A percentile compares a stretch with the other conserved stretches of the same genome.
Evolutionary conservation across 2,329 filamentous ascomycete species (phyloP).

Genomic region (Dothideomycetidae sp.): DNA sequence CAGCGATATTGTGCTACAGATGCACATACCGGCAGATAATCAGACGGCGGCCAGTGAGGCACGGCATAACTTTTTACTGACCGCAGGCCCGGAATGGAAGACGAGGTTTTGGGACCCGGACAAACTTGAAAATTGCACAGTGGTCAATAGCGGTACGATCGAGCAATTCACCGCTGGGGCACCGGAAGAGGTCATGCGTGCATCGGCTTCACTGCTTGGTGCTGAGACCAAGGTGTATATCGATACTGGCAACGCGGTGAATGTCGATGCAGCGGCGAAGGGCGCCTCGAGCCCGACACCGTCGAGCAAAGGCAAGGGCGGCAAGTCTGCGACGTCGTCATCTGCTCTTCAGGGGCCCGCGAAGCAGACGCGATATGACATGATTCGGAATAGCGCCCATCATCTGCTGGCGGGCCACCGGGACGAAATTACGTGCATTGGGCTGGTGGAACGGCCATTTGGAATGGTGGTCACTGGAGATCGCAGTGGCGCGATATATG

Average conservation of each 20-base stretch:
- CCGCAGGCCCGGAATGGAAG: constrained; percentile 77
- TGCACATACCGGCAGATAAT: constrained; percentile 54
- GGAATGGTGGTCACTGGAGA: constrained; percentile 88
- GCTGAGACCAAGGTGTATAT: constrained; percentile 28
- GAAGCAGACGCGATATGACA: constrained; percentile 62
- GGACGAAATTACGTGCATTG: constrained; percentile 76
- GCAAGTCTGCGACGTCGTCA: constrained; percentile 8
- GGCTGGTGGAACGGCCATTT: constrained; percentile 77
- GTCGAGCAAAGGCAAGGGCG: constrained; percentile 23
- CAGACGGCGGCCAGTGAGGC: constrained; percentile 37
- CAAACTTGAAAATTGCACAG: constrained; percentile 59
- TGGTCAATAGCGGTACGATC: constrained; percentile 63
- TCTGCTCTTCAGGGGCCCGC: constrained; percentile 9
- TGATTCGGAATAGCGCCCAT: constrained; percentile 77
- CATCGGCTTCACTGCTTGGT: constrained; percentile 34
- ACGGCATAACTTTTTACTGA: constrained; percentile 70
- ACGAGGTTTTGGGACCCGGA: constrained; percentile 87
- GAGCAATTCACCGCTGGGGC: constrained; percentile 4
- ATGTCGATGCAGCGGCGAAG: constrained; percentile 10
- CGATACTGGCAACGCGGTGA: constrained; percentile 19
- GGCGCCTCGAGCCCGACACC: constrained; percentile 17
- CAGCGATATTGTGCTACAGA: constrained; percentile 58
- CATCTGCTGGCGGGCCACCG: constrained; percentile 73
- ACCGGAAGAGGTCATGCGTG: constrained; percentile 61
- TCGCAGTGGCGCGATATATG: constrained; percentile 75